These are phyloP conservation scores for Linum usitatissimum DNA, from an alignment of 345 rosid genomes.

Conservation along the genomic window DNA sequence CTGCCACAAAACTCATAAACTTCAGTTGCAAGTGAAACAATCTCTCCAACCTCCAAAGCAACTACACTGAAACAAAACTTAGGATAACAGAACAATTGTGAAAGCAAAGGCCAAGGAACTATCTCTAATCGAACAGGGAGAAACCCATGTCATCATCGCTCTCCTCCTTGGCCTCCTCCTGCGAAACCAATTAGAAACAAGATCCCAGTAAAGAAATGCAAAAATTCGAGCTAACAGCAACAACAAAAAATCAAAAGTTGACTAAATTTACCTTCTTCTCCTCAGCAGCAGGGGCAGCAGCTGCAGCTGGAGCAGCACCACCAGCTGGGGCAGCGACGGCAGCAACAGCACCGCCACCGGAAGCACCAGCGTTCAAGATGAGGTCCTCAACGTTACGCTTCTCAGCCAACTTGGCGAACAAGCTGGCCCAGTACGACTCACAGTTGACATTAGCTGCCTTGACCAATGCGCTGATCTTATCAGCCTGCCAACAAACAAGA, in stretches of 20 bases:
- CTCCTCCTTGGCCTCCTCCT: background rate
- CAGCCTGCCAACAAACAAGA: background rate
- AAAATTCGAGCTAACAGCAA: background rate
- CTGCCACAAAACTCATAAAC: too few species aligned
- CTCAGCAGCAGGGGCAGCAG: conserved; percentile 40
- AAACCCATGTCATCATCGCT: background rate
- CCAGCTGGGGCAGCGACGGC: conserved; percentile 38
- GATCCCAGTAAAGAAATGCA: too few species aligned
- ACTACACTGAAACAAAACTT: too few species aligned
- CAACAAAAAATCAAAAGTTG: background rate
- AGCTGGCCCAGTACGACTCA: conserved; percentile 78
- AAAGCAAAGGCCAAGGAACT: too few species aligned
- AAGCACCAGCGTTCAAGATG: conserved; percentile 63
- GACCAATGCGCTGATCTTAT: conserved; percentile 18
- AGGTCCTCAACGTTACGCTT: conserved; percentile 57
- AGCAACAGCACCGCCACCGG: conserved; percentile 51
- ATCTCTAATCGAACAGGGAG: background rate
- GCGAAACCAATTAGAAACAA: background rate
- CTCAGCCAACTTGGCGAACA: conserved; percentile 75
- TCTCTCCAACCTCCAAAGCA: too few species aligned
- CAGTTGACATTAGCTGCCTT: conserved; percentile 44
- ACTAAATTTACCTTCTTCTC: conserved; percentile 58
- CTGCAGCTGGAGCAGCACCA: conserved; percentile 33
- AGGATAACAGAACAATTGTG: too few species aligned
- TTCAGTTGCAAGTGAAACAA: too few species aligned